Base-by-base conservation (phyloP, 208 protist genomes). In the Porcisia deanei region DNA sequence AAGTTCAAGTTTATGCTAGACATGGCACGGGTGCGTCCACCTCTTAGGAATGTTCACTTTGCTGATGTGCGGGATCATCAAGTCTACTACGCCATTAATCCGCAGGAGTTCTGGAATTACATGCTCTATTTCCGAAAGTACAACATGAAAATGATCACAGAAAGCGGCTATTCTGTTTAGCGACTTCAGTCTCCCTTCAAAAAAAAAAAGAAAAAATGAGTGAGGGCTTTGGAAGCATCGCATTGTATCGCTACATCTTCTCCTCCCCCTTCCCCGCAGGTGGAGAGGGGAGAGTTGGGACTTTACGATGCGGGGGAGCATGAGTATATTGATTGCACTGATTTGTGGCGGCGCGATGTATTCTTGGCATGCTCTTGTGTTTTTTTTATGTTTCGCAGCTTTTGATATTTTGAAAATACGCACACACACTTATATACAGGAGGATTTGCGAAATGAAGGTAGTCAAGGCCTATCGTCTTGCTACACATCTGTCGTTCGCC, bases 1-100 rank as follows among this genome's bases (percentile, higher is more conserved):
- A 96, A 96, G 70, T 96, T 96, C 72, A 96, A 96, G 72, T 93
- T 93, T 73, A 96, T 96, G 90, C 86, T 95, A 70, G 90, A 96
- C 73, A 94, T 95, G 87, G 90, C 80, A 43, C 75, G 88, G 25
- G 80, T 95, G 37, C 80, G 89, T 54, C 92, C 92, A 34, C 77
- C 92, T 4, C 52, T 94, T 9, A 79, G 92, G 45, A 95, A 94
- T 80, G 78, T 96, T 39, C 92, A 96, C 65, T 96, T 94, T 87
- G 92, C 92, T 22, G 92, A 96, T 78, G 92, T 96, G 3, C 72
- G 87, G 34, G 92, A 96, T 70, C 92, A 96, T 71, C 92, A 96
- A 66, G 81, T 96, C 22, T 96, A 96, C 77, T 96, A 96, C 71
- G 92, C 90, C 9, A 94, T 96, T 49, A 96, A 96, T 77, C 92